Percentiles rank a stretch among this genome's conserved stretches.
Conservation (phyloP, 169 alveolate species). For the Plasmodium yoelii region DNA sequence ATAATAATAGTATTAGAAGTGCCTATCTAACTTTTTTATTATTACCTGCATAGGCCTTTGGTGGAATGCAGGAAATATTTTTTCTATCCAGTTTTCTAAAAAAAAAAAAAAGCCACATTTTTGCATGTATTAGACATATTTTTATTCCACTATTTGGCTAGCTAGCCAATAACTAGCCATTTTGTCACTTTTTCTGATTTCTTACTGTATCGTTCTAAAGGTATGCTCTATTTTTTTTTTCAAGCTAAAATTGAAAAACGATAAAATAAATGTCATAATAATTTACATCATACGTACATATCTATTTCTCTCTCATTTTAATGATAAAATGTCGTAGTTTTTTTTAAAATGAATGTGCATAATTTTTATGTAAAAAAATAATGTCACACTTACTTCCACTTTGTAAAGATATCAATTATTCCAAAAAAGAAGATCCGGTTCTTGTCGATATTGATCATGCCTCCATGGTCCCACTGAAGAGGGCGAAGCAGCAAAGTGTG, state of each 20-base stretch:
- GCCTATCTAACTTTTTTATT: not conserved
- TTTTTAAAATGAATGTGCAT: too few relatives aligned
- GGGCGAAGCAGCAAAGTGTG: not conserved
- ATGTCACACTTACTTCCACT: constrained; percentile 70
- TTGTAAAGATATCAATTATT: constrained; percentile 82
- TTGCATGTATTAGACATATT: not conserved
- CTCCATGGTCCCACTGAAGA: constrained; percentile 56
- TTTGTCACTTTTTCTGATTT: not conserved
- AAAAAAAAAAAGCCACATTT: not conserved
- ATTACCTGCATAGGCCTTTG: constrained; percentile 60
- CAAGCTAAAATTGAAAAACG: constrained; percentile 4
- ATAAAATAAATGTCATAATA: not conserved
- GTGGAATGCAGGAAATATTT: constrained; percentile 58
- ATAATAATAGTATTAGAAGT: not conserved
- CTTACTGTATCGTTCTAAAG: constrained; percentile 65
- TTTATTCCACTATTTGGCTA: too few relatives aligned
- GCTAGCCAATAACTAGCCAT: not conserved
- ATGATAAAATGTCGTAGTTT: too few relatives aligned
- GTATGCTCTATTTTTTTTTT: constrained; percentile 62
- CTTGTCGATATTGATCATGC: constrained; percentile 60
- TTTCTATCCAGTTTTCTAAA: constrained; percentile 47
- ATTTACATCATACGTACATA: not conserved
- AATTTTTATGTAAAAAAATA: too few relatives aligned
- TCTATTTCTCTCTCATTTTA: not conserved
- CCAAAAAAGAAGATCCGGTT: constrained; percentile 81